Percentiles rank a stretch among this genome's conserved stretches.
phyloP scores from a whole-genome alignment of 202 grass and related monocot genomes.

The Zoysia matrella region DNA sequence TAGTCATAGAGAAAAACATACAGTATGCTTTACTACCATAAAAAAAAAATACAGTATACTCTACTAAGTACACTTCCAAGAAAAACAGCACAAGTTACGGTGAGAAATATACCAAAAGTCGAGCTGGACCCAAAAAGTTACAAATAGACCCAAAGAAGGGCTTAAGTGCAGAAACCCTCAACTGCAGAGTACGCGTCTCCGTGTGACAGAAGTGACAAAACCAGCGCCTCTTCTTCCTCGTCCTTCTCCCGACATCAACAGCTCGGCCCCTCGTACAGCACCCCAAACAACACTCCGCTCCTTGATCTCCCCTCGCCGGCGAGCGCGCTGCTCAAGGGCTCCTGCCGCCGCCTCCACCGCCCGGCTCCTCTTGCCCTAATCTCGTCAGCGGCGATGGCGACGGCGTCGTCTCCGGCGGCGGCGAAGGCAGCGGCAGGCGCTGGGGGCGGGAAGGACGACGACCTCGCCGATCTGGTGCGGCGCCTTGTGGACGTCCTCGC shows the following conservation, averaged over 20 bases:
- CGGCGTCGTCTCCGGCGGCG: constrained; percentile 43
- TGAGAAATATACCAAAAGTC: too few species aligned
- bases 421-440: constrained; percentile 31
- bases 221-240: neutral
- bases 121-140: too few species aligned
- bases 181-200: neutral
- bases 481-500: constrained; percentile 71
- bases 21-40: too few species aligned
- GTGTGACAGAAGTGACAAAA: neutral
- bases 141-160: too few species aligned
- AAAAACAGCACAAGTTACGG: too few species aligned
- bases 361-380: neutral
- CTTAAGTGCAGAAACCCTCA: neutral
- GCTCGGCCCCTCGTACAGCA: constrained; percentile 15
- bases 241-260: constrained; percentile 30
- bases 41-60: too few species aligned
- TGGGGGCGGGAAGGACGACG: constrained; percentile 68
- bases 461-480: constrained; percentile 88
- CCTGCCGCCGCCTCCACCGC: neutral
- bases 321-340: constrained; percentile 38
- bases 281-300: constrained; percentile 27
- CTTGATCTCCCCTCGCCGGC: constrained; percentile 10
- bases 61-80: too few species aligned
- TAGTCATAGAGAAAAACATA: too few species aligned
- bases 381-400: constrained; percentile 51